Conservation (phyloP, 805 yeast species). For the Wickerhamiella azyma region DNA sequence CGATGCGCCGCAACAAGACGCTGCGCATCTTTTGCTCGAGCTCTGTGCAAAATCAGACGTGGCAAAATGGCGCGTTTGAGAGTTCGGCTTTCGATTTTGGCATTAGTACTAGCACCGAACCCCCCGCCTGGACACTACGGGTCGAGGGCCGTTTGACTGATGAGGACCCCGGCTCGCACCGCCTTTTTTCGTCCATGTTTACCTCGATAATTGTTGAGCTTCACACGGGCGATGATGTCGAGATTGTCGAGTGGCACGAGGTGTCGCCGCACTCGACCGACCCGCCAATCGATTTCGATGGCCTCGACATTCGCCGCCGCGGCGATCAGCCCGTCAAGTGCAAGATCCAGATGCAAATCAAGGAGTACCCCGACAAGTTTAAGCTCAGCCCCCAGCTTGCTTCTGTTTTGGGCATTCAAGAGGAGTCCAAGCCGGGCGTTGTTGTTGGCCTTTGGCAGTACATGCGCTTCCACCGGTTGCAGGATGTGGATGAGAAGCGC, state of each 20-base stretch:
- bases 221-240: slow-evolving; percentile 17
- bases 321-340: slow-evolving; percentile 56
- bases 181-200: slow-evolving; percentile 64
- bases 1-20: slow-evolving; percentile 38
- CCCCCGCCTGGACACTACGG: slow-evolving; percentile 57
- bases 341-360: slow-evolving; percentile 67
- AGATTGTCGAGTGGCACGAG: slow-evolving; percentile 82
- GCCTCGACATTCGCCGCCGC: slow-evolving; percentile 69
- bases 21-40: slow-evolving; percentile 74
- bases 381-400: slow-evolving; percentile 54
- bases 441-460: slow-evolving; percentile 73
- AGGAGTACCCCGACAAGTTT: slow-evolving; percentile 55
- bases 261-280: slow-evolving; percentile 19
- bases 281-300: slow-evolving; percentile 55
- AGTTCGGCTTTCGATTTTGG: slow-evolving; percentile 9
- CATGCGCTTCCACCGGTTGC: slow-evolving; percentile 48
- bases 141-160: slow-evolving; percentile 72
- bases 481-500: slow-evolving; percentile 42
- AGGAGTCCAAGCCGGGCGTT: slow-evolving; percentile 76
- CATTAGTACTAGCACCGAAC: slow-evolving; percentile 8
- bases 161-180: slow-evolving; percentile 36
- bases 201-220: slow-evolving; percentile 78
- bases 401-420: slow-evolving; percentile 57
- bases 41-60: slow-evolving; percentile 73
- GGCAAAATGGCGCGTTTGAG: slow-evolving; percentile 39